Evolutionary conservation across 148 eudicot genomes (phyloP).

Genomic region (Spergularia marina): DNA sequence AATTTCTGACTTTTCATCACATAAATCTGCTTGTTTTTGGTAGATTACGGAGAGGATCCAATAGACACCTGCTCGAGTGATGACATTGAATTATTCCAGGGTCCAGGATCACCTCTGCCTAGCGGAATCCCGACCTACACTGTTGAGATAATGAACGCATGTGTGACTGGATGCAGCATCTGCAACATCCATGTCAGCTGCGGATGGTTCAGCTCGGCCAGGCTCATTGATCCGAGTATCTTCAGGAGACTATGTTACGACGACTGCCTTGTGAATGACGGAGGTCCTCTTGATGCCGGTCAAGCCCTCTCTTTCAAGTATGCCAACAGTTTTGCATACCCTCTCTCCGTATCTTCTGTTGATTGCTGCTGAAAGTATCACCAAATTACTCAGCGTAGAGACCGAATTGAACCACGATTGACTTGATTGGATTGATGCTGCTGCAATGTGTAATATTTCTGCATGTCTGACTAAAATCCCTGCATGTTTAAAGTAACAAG

Average conservation of each 20-base stretch:
- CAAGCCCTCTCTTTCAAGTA: constrained; percentile 46
- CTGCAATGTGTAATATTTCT: not conserved
- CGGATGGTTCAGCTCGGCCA: constrained; percentile 71
- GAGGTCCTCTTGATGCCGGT: constrained; percentile 41
- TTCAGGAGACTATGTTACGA: constrained; percentile 47
- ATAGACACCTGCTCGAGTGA: constrained; percentile 37
- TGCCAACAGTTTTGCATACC: constrained; percentile 47
- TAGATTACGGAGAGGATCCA: constrained; percentile 15
- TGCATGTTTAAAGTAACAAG: no score
- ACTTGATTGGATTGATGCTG: not conserved
- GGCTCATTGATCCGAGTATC: constrained; percentile 42
- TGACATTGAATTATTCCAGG: constrained; percentile 49
- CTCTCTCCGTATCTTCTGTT: constrained; percentile 51
- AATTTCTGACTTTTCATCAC: not conserved
- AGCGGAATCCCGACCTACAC: constrained; percentile 54
- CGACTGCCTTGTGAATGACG: constrained; percentile 72
- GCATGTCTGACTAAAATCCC: no score
- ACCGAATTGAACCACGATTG: not conserved
- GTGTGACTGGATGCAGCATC: constrained; percentile 37
- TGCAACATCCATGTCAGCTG: constrained; percentile 50
- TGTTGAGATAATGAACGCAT: constrained; percentile 39
- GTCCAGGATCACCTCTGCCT: constrained; percentile 41
- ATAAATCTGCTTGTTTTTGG: not conserved
- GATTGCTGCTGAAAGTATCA: constrained; percentile 30
- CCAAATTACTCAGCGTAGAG: no score